Conservation (phyloP, 2,329 filamentous ascomycete genomes). For the Teratosphaeria pseudoeucalypti region DNA sequence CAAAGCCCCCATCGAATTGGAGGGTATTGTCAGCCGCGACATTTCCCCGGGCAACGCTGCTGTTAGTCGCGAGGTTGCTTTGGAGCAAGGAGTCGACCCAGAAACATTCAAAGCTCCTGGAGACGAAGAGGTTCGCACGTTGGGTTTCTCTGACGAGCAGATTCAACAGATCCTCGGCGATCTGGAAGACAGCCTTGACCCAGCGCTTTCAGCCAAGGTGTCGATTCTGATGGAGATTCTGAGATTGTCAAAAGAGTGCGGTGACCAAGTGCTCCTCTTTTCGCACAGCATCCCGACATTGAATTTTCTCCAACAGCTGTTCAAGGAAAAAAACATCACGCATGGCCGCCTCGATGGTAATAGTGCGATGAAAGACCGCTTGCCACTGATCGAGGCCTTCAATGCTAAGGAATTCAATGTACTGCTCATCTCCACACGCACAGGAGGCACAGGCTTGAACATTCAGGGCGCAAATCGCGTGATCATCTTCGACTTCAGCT, state of each 20-base stretch:
- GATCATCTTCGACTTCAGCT: constrained; percentile 74
- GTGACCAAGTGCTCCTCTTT: constrained; percentile 74
- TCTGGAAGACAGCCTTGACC: constrained; percentile 31
- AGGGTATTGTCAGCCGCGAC: neutral
- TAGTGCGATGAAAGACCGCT: constrained; percentile 48
- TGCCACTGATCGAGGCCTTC: constrained; percentile 57
- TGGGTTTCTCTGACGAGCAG: constrained; percentile 27
- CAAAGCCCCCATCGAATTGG: neutral
- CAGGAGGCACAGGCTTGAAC: constrained; percentile 76
- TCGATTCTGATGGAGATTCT: constrained; percentile 59
- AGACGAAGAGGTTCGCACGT: constrained; percentile 22
- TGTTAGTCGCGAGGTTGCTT: neutral
- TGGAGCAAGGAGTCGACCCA: constrained; percentile 1
- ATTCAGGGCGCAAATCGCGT: constrained; percentile 76
- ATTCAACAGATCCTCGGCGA: constrained; percentile 26
- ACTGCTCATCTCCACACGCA: constrained; percentile 72
- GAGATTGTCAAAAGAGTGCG: constrained; percentile 46
- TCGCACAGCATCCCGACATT: constrained; percentile 62
- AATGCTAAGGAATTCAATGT: constrained; percentile 48
- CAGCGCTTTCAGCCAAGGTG: constrained; percentile 57
- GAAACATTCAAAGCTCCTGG: constrained; percentile 11
- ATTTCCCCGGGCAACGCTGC: constrained; percentile 5
- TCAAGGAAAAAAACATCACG: constrained; percentile 38
- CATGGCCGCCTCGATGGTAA: constrained; percentile 57
- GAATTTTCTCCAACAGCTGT: constrained; percentile 53